These are phyloP conservation scores for Protomyces inundatus DNA, from an alignment of 1,139 yeast species.

Conservation along the genomic window DNA sequence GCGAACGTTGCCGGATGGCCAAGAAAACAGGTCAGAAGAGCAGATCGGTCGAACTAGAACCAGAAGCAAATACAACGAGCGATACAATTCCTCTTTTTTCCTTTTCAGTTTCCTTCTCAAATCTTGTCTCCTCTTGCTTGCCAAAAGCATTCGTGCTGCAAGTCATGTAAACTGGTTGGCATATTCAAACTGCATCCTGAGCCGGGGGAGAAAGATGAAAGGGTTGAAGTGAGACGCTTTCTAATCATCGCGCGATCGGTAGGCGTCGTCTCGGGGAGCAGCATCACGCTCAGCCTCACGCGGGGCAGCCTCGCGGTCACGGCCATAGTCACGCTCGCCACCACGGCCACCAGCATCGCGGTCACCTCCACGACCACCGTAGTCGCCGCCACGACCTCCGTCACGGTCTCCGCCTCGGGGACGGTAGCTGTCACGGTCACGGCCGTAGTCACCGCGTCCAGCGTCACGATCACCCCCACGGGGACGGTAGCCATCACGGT, in stretches of 20 bases:
- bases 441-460: constrained; percentile 22
- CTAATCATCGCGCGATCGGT: not conserved
- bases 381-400: not conserved
- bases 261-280: constrained; percentile 19
- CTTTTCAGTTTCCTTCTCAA: not conserved
- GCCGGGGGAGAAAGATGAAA: no score
- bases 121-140: no score
- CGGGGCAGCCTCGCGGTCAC: constrained; percentile 22
- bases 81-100: not conserved
- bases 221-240: no score
- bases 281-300: constrained; percentile 20
- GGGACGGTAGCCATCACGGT: constrained; percentile 21
- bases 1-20: no score
- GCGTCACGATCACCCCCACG: constrained; percentile 19
- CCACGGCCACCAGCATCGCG: constrained; percentile 3
- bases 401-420: constrained; percentile 11
- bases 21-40: not conserved
- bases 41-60: constrained; percentile 2
- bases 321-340: constrained; percentile 9
- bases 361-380: constrained; percentile 9
- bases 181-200: no score
- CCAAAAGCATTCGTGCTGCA: no score
- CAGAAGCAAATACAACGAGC: not conserved
- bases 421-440: constrained; percentile 18
- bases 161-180: no score